Conservation (phyloP, 208 protist genomes). For the Leishmania tropica region DNA sequence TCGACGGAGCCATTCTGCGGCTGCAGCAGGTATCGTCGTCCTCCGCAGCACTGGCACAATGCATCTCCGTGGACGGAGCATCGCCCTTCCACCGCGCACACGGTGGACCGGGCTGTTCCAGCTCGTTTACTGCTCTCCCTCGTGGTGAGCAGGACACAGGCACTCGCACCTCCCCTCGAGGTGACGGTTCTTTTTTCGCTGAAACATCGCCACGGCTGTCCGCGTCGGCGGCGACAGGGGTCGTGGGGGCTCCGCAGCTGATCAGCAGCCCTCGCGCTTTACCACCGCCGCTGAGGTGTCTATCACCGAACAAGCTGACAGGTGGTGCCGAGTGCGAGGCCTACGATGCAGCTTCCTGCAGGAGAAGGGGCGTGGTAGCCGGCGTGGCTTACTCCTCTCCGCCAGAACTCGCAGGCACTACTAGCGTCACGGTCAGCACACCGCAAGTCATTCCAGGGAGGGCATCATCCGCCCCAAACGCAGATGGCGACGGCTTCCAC, state of each 20-base stretch:
- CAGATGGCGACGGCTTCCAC: neutral
- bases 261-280: neutral
- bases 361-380: neutral
- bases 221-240: neutral
- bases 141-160: neutral
- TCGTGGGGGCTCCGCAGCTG: neutral
- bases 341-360: neutral
- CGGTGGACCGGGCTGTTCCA: neutral
- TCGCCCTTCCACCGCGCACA: neutral
- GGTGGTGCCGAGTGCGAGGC: neutral
- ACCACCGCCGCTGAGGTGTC: neutral
- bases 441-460: neutral
- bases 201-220: neutral
- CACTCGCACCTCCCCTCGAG: neutral
- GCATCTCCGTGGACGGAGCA: neutral
- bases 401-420: neutral
- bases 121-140: neutral
- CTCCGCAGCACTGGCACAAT: neutral
- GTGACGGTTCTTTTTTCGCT: too few species aligned
- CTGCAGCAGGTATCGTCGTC: slow-evolving; percentile 34
- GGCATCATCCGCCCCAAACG: neutral
- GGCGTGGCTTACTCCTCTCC: too few species aligned
- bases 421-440: neutral
- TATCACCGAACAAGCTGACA: neutral
- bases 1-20: slow-evolving; percentile 56